Conservation (phyloP, 352 stramenopile species). For the Discostella stelligera region DNA sequence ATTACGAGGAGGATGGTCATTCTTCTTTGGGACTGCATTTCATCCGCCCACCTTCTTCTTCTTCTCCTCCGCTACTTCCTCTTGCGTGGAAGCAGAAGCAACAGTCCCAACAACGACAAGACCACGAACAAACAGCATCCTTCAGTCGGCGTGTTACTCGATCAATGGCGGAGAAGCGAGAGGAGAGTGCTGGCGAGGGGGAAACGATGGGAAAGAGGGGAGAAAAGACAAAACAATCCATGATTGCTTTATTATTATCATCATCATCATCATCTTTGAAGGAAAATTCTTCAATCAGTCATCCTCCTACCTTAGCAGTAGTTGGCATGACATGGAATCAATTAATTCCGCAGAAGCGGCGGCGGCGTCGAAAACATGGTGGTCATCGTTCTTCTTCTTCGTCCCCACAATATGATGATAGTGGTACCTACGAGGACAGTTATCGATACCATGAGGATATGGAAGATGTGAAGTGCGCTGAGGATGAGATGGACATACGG, state of each 20-base stretch:
- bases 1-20: slow-evolving; percentile 3
- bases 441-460: neutral
- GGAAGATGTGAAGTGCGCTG: neutral
- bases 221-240: neutral
- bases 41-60: slow-evolving; percentile 27
- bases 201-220: neutral
- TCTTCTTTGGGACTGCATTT: slow-evolving; percentile 17
- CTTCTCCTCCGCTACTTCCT: neutral
- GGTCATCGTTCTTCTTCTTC: neutral
- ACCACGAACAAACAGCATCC: neutral
- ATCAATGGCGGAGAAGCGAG: slow-evolving; percentile 32
- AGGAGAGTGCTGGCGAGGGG: neutral
- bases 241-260: neutral
- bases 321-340: slow-evolving; percentile 58
- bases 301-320: slow-evolving; percentile 23
- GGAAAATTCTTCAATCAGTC: too few relatives aligned
- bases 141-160: slow-evolving; percentile 47
- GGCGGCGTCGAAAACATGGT: neutral
- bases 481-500: slow-evolving; percentile 51
- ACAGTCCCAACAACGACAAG: neutral
- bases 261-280: neutral
- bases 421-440: neutral
- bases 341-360: slow-evolving; percentile 37
- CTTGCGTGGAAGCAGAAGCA: neutral
- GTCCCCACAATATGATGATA: neutral